These are phyloP conservation scores for Akanthomyces uredinophilus DNA, from an alignment of 2,329 filamentous ascomycete genomes.

Conservation along the genomic window DNA sequence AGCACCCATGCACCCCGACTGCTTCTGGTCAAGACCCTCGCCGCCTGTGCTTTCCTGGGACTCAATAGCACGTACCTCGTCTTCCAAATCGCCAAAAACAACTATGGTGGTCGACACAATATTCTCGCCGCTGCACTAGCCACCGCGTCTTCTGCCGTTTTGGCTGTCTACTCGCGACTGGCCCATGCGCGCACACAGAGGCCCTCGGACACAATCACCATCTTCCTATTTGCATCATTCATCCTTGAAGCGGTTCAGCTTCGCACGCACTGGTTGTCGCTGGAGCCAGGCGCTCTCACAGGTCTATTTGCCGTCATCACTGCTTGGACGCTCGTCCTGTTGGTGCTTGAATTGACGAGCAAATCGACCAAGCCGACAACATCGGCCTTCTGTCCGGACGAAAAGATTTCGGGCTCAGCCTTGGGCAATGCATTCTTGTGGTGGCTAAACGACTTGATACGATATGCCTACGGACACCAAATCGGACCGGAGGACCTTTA, in stretches of 20 bases:
- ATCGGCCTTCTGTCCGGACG: neutral
- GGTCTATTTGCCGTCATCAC: neutral
- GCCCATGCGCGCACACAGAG: neutral
- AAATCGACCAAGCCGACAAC: neutral
- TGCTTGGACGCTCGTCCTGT: neutral
- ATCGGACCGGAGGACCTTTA: neutral
- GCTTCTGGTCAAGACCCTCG: neutral
- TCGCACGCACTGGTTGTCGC: neutral
- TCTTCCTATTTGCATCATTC: neutral
- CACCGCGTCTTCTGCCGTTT: neutral
- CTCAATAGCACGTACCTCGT: neutral
- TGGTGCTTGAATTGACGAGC: neutral
- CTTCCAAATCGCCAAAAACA: neutral
- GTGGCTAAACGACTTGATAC: slow-evolving; percentile 10
- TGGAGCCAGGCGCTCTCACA: neutral
- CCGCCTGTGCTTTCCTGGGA: neutral
- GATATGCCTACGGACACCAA: slow-evolving; percentile 1
- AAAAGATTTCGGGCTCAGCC: neutral
- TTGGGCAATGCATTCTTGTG: slow-evolving; percentile 2
- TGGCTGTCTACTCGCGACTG: neutral
- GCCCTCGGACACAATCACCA: slow-evolving; percentile 1
- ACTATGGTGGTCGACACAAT: neutral
- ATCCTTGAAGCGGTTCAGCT: neutral
- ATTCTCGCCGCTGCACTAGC: neutral
- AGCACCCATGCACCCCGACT: neutral